A percentile compares a stretch with the other conserved stretches of the same genome.
Conservation (phyloP, 164 flowering plant genomes). For the Platanus orientalis region DNA sequence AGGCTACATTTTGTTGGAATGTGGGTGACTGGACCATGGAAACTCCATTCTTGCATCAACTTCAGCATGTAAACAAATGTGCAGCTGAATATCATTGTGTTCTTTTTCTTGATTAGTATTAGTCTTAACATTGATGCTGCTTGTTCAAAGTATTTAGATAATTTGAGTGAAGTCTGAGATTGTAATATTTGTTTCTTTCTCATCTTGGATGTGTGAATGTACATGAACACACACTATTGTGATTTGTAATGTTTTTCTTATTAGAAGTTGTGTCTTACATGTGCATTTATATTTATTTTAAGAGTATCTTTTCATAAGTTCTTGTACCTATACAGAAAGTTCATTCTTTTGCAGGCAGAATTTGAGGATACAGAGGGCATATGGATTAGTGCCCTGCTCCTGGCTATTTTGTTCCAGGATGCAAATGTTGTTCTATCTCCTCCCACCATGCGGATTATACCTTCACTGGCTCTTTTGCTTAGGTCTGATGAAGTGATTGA, state of each 20-base stretch:
- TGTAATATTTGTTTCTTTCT: no score
- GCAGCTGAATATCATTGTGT: no score
- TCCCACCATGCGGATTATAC: slow-evolving; percentile 59
- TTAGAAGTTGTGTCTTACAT: neutral
- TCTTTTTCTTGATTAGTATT: no score
- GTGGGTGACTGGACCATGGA: no score
- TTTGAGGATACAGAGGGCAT: slow-evolving; percentile 66
- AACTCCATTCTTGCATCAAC: no score
- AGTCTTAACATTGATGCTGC: no score
- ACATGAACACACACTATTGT: neutral
- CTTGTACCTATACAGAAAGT: neutral
- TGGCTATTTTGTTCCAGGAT: slow-evolving; percentile 75
- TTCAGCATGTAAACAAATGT: no score
- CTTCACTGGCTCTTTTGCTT: slow-evolving; percentile 57
- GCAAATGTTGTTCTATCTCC: slow-evolving; percentile 46
- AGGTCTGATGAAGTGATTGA: slow-evolving; percentile 74
- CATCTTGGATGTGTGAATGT: no score
- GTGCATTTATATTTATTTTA: neutral
- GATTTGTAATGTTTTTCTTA: neutral
- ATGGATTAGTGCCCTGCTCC: slow-evolving; percentile 73
- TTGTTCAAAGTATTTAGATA: no score
- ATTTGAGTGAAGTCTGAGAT: no score
- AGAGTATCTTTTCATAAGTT: neutral
- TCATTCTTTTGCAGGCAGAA: slow-evolving; percentile 46
- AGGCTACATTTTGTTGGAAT: no score